Percentiles rank a stretch among this genome's conserved stretches.
Conservation (phyloP, 1,139 yeast species). For the Protomyces inouyei region DNA sequence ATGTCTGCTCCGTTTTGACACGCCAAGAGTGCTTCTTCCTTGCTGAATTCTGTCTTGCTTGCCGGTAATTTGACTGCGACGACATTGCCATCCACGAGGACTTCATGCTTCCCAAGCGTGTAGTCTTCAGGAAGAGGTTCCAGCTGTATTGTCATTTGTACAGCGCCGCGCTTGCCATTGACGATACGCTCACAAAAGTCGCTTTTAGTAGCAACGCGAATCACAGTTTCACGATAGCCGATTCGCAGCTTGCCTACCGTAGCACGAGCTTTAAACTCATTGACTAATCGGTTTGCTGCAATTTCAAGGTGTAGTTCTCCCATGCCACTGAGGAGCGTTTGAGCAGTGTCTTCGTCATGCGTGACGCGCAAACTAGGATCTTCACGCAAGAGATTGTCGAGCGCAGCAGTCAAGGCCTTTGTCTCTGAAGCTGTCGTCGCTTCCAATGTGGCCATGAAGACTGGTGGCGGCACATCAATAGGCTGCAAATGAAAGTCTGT, state of each 20-base stretch:
- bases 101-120: not conserved
- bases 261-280: slow-evolving; percentile 76
- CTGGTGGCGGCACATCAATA: slow-evolving; percentile 84
- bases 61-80: slow-evolving; percentile 3
- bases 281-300: slow-evolving; percentile 67
- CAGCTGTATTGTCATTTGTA: not conserved
- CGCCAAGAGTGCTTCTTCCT: slow-evolving; percentile 36
- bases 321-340: slow-evolving; percentile 86
- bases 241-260: slow-evolving; percentile 79
- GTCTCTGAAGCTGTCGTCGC: slow-evolving; percentile 81
- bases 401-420: slow-evolving; percentile 61
- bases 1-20: slow-evolving; percentile 49
- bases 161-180: not conserved
- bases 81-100: slow-evolving; percentile 4
- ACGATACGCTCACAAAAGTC: slow-evolving; percentile 6
- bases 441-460: slow-evolving; percentile 77
- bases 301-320: slow-evolving; percentile 92
- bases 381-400: slow-evolving; percentile 63
- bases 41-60: slow-evolving; percentile 1
- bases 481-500: slow-evolving; percentile 56
- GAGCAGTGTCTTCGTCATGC: slow-evolving; percentile 82
- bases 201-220: not conserved
- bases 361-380: slow-evolving; percentile 70
- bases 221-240: slow-evolving; percentile 63
- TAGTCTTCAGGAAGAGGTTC: not conserved